Conservation (phyloP, 2,329 filamentous ascomycete genomes). For the Diaporthe sp. region DNA sequence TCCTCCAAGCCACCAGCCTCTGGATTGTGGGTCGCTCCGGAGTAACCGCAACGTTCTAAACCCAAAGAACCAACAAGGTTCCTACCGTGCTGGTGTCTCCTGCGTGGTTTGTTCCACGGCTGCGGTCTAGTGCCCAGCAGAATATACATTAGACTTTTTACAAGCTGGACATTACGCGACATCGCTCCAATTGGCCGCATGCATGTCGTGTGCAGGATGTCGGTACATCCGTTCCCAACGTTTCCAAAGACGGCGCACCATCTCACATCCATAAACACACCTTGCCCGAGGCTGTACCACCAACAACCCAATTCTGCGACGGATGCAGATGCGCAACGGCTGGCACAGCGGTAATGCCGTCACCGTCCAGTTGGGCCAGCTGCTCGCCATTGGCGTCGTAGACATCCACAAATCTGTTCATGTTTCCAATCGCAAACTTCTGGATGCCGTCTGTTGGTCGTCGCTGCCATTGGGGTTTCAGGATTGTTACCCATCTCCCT, state of each 20-base stretch:
- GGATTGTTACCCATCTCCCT: slow-evolving; percentile 89
- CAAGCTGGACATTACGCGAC: not conserved
- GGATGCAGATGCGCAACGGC: slow-evolving; percentile 94
- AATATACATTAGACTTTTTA: not conserved
- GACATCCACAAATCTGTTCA: slow-evolving; percentile 97
- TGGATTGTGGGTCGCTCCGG: not conserved
- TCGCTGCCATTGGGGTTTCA: slow-evolving; percentile 89
- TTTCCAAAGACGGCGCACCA: not conserved
- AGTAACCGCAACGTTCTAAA: slow-evolving; percentile 16
- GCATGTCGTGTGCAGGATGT: not conserved
- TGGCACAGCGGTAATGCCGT: slow-evolving; percentile 94
- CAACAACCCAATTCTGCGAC: slow-evolving; percentile 90
- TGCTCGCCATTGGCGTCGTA: slow-evolving; percentile 88
- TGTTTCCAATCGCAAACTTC: slow-evolving; percentile 94
- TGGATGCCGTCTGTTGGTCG: slow-evolving; percentile 83
- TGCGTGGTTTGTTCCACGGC: not conserved
- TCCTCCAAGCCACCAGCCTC: not conserved
- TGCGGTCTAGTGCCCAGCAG: not conserved
- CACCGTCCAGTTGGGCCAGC: slow-evolving; percentile 87
- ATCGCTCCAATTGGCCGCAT: not conserved
- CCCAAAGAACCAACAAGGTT: slow-evolving; percentile 10
- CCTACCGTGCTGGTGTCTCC: not conserved
- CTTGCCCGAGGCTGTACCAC: slow-evolving; percentile 92
- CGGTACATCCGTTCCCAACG: not conserved
- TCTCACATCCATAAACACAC: slow-evolving; percentile 88